These are phyloP conservation scores for Barbarea vulgaris DNA, from an alignment of 345 rosid genomes.

Conservation along the genomic window DNA sequence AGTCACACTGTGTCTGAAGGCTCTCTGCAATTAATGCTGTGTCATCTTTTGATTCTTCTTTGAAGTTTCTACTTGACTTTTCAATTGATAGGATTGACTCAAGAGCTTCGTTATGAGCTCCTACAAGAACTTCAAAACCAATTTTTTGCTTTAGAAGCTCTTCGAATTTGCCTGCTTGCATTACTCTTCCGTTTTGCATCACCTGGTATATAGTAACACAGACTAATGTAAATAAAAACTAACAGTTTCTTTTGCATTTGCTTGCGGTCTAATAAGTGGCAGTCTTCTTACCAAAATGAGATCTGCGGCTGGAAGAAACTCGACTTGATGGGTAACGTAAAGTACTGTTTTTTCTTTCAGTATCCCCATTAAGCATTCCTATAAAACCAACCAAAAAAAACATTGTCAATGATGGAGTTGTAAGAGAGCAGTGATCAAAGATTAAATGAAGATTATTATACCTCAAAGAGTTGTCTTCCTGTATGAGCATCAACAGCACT, in stretches of 20 bases:
- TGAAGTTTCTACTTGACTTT: constrained; percentile 57
- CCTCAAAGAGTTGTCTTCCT: constrained; percentile 84
- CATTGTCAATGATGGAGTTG: background rate
- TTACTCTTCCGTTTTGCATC: constrained; percentile 87
- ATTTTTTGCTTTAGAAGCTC: constrained; percentile 74
- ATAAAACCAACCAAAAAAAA: constrained; percentile 13
- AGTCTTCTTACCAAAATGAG: constrained; percentile 69
- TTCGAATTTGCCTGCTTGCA: constrained; percentile 77
- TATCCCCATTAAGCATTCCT: constrained; percentile 92
- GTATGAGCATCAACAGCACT: constrained; percentile 99
- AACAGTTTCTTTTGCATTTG: background rate
- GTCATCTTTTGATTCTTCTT: constrained; percentile 45
- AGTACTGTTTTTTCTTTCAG: constrained; percentile 74
- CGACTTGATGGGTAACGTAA: constrained; percentile 96
- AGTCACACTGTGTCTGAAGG: constrained; percentile 48
- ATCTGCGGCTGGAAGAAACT: constrained; percentile 95
- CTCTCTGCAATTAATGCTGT: constrained; percentile 44
- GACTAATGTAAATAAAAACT: constrained; percentile 17
- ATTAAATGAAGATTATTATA: constrained; percentile 27
- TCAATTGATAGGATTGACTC: constrained; percentile 66
- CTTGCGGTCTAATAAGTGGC: background rate
- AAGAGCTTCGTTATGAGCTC: constrained; percentile 84
- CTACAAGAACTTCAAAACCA: constrained; percentile 89
- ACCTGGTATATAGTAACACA: constrained; percentile 53
- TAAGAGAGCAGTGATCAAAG: background rate